Evolutionary conservation across 2,329 filamentous ascomycete genomes (phyloP).

Genomic region (Thermochaetoides dissita): DNA sequence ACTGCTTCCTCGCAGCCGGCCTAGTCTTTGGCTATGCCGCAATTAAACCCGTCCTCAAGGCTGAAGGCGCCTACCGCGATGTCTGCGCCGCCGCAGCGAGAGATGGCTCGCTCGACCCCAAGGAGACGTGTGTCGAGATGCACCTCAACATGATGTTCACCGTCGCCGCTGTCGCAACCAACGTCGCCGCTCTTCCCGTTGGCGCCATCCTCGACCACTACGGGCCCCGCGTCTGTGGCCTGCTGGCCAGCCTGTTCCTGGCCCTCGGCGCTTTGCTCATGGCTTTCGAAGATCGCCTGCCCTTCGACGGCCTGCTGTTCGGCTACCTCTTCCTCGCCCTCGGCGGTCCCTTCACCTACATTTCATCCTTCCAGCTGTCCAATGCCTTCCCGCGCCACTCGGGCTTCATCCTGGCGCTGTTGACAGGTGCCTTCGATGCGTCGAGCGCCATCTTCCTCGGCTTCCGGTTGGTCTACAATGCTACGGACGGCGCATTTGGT

Average conservation of each 20-base stretch:
- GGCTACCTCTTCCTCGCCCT: conserved; percentile 66
- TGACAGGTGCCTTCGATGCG: conserved; percentile 73
- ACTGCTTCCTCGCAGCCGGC: conserved; percentile 51
- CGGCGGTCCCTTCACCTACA: conserved; percentile 69
- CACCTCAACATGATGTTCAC: conserved; percentile 86
- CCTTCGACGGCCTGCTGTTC: conserved; percentile 60
- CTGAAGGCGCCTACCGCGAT: conserved; percentile 56
- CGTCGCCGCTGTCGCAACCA: conserved; percentile 73
- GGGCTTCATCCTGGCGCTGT: conserved; percentile 62
- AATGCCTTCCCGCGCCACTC: conserved; percentile 69
- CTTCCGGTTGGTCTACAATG: conserved; percentile 58
- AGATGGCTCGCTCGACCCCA: conserved; percentile 10
- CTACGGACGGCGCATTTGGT: conserved; percentile 34
- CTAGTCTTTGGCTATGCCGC: conserved; percentile 76
- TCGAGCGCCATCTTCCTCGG: conserved; percentile 66
- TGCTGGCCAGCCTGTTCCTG: conserved; percentile 57
- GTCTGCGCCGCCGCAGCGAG: conserved; percentile 31
- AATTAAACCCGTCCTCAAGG: conserved; percentile 65
- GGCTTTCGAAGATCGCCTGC: conserved; percentile 48
- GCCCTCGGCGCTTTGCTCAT: conserved; percentile 58
- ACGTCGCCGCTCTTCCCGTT: conserved; percentile 72
- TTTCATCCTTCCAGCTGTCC: conserved; percentile 70
- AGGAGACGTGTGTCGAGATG: conserved; percentile 38
- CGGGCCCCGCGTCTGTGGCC: conserved; percentile 63
- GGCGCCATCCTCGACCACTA: conserved; percentile 73